These are phyloP conservation scores for Priceomyces castillae DNA, from an alignment of 805 yeast genomes.

Conservation along the genomic window DNA sequence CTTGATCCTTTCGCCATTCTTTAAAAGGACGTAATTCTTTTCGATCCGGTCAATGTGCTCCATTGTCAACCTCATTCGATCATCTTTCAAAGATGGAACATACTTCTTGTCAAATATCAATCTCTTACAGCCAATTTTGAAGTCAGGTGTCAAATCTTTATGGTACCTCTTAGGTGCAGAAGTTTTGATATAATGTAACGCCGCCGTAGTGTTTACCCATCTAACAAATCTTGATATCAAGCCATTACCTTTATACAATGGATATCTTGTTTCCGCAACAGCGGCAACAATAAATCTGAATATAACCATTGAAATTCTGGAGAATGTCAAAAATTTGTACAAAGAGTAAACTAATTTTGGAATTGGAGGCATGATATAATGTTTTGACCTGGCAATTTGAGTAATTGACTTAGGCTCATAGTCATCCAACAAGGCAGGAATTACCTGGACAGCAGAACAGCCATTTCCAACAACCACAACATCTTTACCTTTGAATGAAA, in stretches of 20 bases:
- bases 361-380: conserved; percentile 39
- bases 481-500: conserved; percentile 30
- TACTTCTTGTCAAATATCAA: conserved; percentile 38
- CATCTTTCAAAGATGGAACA: conserved; percentile 31
- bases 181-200: conserved; percentile 24
- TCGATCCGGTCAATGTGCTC: conserved; percentile 24
- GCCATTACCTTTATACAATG: conserved; percentile 33
- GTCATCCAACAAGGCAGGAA: conserved; percentile 34
- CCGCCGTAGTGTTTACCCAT: conserved; percentile 17
- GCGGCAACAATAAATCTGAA: conserved; percentile 27
- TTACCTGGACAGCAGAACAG: conserved; percentile 41
- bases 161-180: conserved; percentile 33
- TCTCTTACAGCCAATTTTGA: conserved; percentile 42
- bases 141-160: conserved; percentile 32
- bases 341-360: conserved; percentile 20
- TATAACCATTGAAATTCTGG: conserved; percentile 26
- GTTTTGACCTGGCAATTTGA: conserved; percentile 36
- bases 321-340: conserved; percentile 23
- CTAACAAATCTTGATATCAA: conserved; percentile 25
- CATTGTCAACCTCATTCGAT: conserved; percentile 24
- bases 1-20: conserved; percentile 24
- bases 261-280: conserved; percentile 34
- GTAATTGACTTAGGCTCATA: conserved; percentile 24
- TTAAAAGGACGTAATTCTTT: conserved; percentile 27
- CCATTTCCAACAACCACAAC: conserved; percentile 43